These are phyloP conservation scores for Sanghuangporus weigelae DNA, from an alignment of 1,284 basidiomycete genomes.

Conservation along the genomic window DNA sequence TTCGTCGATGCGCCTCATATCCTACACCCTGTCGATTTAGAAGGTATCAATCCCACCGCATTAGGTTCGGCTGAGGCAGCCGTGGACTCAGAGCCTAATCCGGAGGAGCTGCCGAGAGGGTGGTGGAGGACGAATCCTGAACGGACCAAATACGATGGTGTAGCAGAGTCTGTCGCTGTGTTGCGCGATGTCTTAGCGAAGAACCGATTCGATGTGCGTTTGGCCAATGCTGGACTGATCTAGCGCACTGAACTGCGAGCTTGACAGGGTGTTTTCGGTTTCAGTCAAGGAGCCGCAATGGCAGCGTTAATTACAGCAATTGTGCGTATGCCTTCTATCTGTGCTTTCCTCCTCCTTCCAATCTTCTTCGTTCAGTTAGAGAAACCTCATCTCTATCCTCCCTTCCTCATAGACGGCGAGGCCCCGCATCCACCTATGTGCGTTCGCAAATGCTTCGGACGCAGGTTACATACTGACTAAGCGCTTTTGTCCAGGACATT, in stretches of 20 bases:
- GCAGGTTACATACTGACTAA: constrained; percentile 5
- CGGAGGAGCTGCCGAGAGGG: constrained; percentile 64
- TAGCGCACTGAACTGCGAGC: background rate
- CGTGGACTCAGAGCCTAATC: constrained; percentile 40
- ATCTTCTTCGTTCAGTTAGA: constrained; percentile 37
- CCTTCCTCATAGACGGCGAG: constrained; percentile 62
- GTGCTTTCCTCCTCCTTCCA: background rate
- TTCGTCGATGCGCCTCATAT: constrained; percentile 79
- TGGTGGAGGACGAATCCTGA: constrained; percentile 69
- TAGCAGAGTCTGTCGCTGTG: constrained; percentile 50
- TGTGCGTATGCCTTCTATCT: constrained; percentile 37
- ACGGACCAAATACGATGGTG: constrained; percentile 45
- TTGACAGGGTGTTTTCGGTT: constrained; percentile 74
- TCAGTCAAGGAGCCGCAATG: constrained; percentile 82
- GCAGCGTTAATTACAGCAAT: constrained; percentile 71
- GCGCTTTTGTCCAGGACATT: constrained; percentile 44
- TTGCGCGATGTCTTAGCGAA: constrained; percentile 45
- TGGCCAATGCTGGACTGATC: background rate
- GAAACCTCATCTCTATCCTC: constrained; percentile 50
- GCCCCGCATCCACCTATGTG: constrained; percentile 68
- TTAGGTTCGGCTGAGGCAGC: constrained; percentile 53
- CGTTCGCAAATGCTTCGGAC: constrained; percentile 26
- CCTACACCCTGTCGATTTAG: constrained; percentile 66
- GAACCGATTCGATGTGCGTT: constrained; percentile 52
- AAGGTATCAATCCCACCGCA: constrained; percentile 41